Base-by-base conservation (phyloP, 345 rosid genomes). In the Excoecaria cochinchinensis region DNA sequence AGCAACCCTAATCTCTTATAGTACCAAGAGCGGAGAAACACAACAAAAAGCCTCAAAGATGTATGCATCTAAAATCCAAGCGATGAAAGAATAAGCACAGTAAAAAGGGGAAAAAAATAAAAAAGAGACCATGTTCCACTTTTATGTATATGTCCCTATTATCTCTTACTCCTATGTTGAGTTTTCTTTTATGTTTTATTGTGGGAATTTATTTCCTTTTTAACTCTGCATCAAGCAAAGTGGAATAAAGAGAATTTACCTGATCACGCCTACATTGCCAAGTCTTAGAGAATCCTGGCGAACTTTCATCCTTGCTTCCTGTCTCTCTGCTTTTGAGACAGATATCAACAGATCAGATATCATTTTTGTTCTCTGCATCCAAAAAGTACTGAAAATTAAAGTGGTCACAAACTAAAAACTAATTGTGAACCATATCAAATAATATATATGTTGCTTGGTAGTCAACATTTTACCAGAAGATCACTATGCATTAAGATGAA, bases 271-370 rank as follows among this genome's bases (percentile, higher is more conserved):
- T 75, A 96, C 97, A 83, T 87, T 96, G 81, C 99, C 99, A 61
- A 96, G 90, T 78, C 99, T 91, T 83, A 96, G 76, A 58, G 99
- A 96, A 81, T 93, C 98, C 78, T 96, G 97, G 72, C 93, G 92
- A 69, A 96, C 92, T 89, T 93, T 96, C 84, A 91, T 78, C 83
- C 99, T 87, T 76, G 99, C 97, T 90, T 93, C 99, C 76, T 90
- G 97, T 82, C 99, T 87, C 89, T 96, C 95, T 62, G 97, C 90
- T 84, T 93, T 96, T 66, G 99, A 96, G 77, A 93, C 94, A 31
- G 99, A 89, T 86, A 93, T 92, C 83, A 96, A 87, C 71, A 96
- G 86, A 84, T 96, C 99, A 53, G 97, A 93, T 81, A 96, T 87
- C 69, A 90, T 85, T 84, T 92, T 96, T 75, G 87, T 85, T 85